These are phyloP conservation scores for Aegle marmelos DNA, from an alignment of 345 rosid species.

Conservation along the genomic window DNA sequence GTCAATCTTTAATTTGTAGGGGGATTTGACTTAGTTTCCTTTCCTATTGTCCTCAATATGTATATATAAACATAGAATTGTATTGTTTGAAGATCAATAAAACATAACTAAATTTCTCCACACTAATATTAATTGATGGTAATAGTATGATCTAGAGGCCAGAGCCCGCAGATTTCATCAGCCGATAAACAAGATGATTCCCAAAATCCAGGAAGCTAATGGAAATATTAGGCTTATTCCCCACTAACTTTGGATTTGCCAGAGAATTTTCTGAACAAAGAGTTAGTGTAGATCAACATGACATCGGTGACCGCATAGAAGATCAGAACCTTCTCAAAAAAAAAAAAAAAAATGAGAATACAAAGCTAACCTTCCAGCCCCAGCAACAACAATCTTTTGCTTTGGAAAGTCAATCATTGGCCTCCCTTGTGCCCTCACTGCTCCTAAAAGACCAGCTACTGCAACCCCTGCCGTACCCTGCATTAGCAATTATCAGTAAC, in stretches of 20 bases:
- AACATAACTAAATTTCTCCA: too few relatives aligned
- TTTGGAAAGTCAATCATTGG: constrained; percentile 97
- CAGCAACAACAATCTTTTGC: constrained; percentile 96
- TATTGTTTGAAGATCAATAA: too few relatives aligned
- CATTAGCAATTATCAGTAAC: background rate
- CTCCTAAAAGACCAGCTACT: constrained; percentile 96
- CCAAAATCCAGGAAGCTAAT: background rate
- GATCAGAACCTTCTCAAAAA: background rate
- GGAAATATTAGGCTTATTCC: background rate
- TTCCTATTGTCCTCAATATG: too few relatives aligned
- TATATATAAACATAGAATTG: too few relatives aligned
- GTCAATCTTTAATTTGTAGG: too few relatives aligned
- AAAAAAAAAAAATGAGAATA: background rate
- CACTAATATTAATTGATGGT: background rate
- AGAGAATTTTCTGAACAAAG: background rate
- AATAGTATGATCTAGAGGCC: background rate
- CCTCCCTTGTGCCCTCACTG: constrained; percentile 97
- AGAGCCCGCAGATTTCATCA: background rate
- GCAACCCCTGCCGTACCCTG: constrained; percentile 99
- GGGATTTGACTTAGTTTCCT: too few relatives aligned
- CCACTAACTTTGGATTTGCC: background rate
- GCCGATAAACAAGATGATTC: background rate
- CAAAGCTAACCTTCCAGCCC: constrained; percentile 87
- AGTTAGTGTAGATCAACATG: background rate
- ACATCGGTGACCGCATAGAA: background rate